phyloP scores from a whole-genome alignment of 2,329 filamentous ascomycete species.

The Ambrosiella beaveri region DNA sequence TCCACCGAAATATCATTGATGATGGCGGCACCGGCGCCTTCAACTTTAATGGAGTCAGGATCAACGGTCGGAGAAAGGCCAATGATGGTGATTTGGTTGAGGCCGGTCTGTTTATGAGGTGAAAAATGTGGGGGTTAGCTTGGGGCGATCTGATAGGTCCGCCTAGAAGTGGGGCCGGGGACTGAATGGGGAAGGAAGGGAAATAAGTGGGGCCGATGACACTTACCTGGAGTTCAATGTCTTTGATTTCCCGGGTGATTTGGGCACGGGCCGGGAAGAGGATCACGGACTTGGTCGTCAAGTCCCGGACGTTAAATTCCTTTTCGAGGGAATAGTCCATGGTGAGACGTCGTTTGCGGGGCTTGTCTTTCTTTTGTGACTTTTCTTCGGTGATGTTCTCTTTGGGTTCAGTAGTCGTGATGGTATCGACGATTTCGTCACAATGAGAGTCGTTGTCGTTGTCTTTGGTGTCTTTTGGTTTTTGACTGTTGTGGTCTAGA shows the following conservation, averaged over 20 bases:
- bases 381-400: too few species aligned
- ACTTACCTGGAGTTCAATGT: constrained; percentile 30
- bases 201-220: background rate
- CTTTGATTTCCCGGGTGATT: constrained; percentile 40
- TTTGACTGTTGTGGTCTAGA: too few species aligned
- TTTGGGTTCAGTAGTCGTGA: too few species aligned
- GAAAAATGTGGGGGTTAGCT: background rate
- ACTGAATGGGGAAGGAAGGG: background rate
- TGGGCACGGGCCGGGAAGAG: constrained; percentile 46
- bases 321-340: constrained; percentile 2
- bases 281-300: constrained; percentile 43
- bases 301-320: constrained; percentile 37
- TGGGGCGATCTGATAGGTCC: background rate
- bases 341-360: background rate
- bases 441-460: too few species aligned
- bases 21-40: constrained; percentile 36
- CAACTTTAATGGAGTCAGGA: constrained; percentile 42
- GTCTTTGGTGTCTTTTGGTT: too few species aligned
- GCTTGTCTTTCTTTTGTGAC: background rate
- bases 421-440: too few species aligned
- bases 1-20: constrained; percentile 46
- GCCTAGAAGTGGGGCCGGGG: background rate
- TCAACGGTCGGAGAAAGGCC: constrained; percentile 39
- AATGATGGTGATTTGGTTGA: constrained; percentile 39
- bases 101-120: constrained; percentile 28